Evolutionary conservation across 371 early-diverging fungal species (phyloP).

Genomic region (Actinomortierella wolfii): DNA sequence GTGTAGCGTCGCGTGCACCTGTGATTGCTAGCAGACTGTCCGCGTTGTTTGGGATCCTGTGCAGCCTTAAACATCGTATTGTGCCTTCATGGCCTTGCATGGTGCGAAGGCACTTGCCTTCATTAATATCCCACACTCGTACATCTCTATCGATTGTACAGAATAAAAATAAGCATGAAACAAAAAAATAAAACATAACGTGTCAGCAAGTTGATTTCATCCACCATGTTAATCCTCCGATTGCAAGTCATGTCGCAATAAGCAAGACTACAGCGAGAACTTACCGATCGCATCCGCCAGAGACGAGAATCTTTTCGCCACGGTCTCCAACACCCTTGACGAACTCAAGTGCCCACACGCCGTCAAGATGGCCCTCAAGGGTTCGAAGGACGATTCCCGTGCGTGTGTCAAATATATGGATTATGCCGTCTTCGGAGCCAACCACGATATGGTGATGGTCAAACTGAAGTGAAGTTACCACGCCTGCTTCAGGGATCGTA

Average conservation of each 20-base stretch:
- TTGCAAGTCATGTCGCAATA: too few relatives aligned
- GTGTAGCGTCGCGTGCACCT: conserved; percentile 88
- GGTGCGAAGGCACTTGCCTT: conserved; percentile 73
- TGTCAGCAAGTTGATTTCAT: too few relatives aligned
- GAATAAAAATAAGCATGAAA: conserved; percentile 7
- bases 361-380: conserved; percentile 91
- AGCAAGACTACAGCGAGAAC: too few relatives aligned
- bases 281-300: conserved; percentile 83
- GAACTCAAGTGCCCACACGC: conserved; percentile 93
- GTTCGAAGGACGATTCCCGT: conserved; percentile 70
- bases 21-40: conserved; percentile 75
- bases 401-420: conserved; percentile 81
- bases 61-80: conserved; percentile 86
- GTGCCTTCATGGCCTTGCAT: conserved; percentile 92
- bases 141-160: conserved; percentile 59
- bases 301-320: conserved; percentile 74
- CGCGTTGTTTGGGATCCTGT: conserved; percentile 20
- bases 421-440: conserved; percentile 84
- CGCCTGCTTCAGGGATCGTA: conserved; percentile 75
- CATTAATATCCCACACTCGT: conserved; percentile 87
- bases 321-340: conserved; percentile 59
- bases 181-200: conserved; percentile 32
- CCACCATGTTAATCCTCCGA: too few relatives aligned
- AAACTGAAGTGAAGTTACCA: conserved; percentile 88
- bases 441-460: conserved; percentile 85